A percentile compares a stretch with the other conserved stretches of the same genome.
Conservation (phyloP, 108 stramenopile species). For the Parietichytrium sp. region DNA sequence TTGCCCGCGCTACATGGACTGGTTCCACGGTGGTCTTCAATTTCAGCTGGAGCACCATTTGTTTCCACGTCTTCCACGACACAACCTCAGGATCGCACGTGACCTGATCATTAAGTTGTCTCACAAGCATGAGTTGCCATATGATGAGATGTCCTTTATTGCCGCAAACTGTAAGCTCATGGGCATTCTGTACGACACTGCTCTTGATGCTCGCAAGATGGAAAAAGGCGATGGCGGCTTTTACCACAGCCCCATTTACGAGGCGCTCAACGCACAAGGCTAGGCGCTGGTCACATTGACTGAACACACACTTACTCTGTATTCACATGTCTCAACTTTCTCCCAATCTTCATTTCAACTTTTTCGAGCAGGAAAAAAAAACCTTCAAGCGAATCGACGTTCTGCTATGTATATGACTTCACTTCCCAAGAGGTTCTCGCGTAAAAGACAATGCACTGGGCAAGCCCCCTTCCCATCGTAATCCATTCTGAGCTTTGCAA, state of each 20-base stretch:
- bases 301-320: background rate
- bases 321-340: too few relatives aligned
- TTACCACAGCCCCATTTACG: background rate
- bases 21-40: constrained; percentile 88
- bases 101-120: constrained; percentile 68
- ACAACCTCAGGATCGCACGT: constrained; percentile 73
- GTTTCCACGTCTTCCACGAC: constrained; percentile 79
- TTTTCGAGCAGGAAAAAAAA: too few relatives aligned
- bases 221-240: constrained; percentile 19
- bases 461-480: too few relatives aligned
- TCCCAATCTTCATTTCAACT: too few relatives aligned
- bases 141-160: constrained; percentile 65
- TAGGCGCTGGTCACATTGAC: background rate
- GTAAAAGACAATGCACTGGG: too few relatives aligned
- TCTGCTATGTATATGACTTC: too few relatives aligned
- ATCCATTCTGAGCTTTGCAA: too few relatives aligned
- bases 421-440: too few relatives aligned
- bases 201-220: background rate
- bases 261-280: background rate
- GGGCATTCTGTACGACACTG: background rate
- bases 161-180: constrained; percentile 60
- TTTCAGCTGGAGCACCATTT: constrained; percentile 88
- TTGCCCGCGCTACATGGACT: constrained; percentile 76
- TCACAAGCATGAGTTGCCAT: constrained; percentile 69
- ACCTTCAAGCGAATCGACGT: too few relatives aligned